Percentiles rank a stretch among this genome's conserved stretches.
Conservation (phyloP, 305 asterid species). For the Plantago lanceolata region DNA sequence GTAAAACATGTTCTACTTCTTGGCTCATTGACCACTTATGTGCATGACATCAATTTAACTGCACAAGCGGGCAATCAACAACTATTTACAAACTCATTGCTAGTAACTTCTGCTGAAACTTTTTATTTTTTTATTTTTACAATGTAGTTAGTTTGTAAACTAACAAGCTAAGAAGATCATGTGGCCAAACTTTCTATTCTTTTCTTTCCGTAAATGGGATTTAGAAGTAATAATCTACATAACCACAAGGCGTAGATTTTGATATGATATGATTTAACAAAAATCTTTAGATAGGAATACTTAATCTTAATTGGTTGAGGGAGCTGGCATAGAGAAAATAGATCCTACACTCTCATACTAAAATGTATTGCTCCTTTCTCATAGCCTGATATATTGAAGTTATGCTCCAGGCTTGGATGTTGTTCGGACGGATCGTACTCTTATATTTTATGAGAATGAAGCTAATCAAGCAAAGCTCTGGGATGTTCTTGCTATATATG, state of each 20-base stretch:
- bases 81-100: neutral
- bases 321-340: no score
- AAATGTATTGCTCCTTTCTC: slow-evolving; percentile 18
- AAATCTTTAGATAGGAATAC: neutral
- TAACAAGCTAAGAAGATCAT: slow-evolving; percentile 3
- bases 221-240: neutral
- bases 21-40: neutral
- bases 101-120: no score
- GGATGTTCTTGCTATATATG: slow-evolving; percentile 82
- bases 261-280: neutral
- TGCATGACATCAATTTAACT: neutral
- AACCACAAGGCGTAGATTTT: neutral
- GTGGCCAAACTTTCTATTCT: neutral
- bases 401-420: slow-evolving; percentile 80
- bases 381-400: slow-evolving; percentile 19
- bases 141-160: neutral
- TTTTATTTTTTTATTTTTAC: neutral
- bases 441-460: slow-evolving; percentile 69
- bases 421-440: slow-evolving; percentile 83
- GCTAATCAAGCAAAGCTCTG: slow-evolving; percentile 80
- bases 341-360: neutral
- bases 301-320: neutral
- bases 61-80: neutral
- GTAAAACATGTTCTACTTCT: neutral
- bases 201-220: neutral